Conservation (phyloP, 208 protist species). For the Novymonas esmeraldas region DNA sequence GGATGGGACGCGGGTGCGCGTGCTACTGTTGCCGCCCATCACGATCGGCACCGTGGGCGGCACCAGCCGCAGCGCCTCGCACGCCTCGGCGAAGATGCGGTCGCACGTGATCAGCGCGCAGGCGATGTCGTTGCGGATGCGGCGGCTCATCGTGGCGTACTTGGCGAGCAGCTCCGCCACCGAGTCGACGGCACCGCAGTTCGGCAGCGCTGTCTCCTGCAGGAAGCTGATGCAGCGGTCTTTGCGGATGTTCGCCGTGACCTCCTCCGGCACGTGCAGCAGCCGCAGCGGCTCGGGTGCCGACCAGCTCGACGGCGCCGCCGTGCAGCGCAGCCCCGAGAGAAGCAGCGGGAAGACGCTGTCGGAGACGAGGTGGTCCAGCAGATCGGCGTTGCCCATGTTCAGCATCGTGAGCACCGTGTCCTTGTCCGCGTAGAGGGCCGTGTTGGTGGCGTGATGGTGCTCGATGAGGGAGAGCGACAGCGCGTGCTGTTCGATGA, state of each 20-base stretch:
- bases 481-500: slow-evolving; percentile 78
- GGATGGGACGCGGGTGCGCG: slow-evolving; percentile 12
- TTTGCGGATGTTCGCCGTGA: slow-evolving; percentile 47
- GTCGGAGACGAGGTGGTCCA: slow-evolving; percentile 55
- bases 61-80: slow-evolving; percentile 53
- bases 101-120: slow-evolving; percentile 61
- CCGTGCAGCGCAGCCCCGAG: slow-evolving; percentile 13
- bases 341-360: slow-evolving; percentile 52
- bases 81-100: slow-evolving; percentile 44
- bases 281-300: slow-evolving; percentile 40
- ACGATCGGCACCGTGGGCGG: slow-evolving; percentile 18
- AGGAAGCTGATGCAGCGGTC: slow-evolving; percentile 53
- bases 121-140: slow-evolving; percentile 69
- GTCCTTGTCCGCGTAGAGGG: slow-evolving; percentile 49
- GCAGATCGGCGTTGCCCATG: slow-evolving; percentile 56
- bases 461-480: slow-evolving; percentile 72
- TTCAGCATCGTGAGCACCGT: slow-evolving; percentile 51
- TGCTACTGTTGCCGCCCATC: slow-evolving; percentile 8
- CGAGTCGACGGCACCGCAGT: slow-evolving; percentile 13
- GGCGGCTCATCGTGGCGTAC: slow-evolving; percentile 43
- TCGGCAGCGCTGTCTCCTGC: slow-evolving; percentile 35
- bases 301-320: slow-evolving; percentile 14
- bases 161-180: slow-evolving; percentile 25
- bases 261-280: slow-evolving; percentile 50
- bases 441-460: slow-evolving; percentile 40